phyloP scores from a whole-genome alignment of 805 yeast genomes.

The Ogataea wickerhamii region DNA sequence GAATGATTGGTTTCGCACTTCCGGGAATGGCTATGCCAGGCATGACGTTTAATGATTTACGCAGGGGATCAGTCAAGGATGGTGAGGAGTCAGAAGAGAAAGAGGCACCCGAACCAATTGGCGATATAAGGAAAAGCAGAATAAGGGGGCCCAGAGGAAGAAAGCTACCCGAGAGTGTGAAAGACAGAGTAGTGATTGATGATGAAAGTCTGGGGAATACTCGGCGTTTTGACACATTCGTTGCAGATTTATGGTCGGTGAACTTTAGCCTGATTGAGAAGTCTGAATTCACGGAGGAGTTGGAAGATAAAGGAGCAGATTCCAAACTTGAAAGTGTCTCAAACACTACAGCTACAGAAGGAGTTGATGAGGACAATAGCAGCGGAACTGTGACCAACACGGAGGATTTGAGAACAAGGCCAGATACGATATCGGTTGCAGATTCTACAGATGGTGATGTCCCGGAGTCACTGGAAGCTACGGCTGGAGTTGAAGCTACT shows the following conservation, averaged over 20 bases:
- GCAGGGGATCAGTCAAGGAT: constrained; percentile 12
- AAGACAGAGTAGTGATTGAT: constrained; percentile 37
- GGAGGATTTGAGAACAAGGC: too few relatives aligned
- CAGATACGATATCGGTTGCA: too few relatives aligned
- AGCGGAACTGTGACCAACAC: too few relatives aligned
- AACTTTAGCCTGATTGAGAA: constrained; percentile 10
- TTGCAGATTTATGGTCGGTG: constrained; percentile 38
- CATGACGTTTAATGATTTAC: constrained; percentile 30
- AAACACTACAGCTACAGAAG: too few relatives aligned
- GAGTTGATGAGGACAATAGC: too few relatives aligned
- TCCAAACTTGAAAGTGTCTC: too few relatives aligned
- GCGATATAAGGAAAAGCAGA: constrained; percentile 46
- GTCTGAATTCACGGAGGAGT: too few relatives aligned
- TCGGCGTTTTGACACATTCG: constrained; percentile 32
- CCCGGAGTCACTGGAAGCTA: too few relatives aligned
- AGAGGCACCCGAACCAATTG: constrained; percentile 11
- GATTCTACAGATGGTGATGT: too few relatives aligned
- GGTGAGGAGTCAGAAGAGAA: constrained; percentile 3
- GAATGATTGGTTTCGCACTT: constrained; percentile 48
- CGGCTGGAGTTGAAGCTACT: too few relatives aligned
- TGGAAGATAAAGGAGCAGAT: too few relatives aligned
- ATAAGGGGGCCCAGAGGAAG: constrained; percentile 75
- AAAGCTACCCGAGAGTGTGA: constrained; percentile 57
- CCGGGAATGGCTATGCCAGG: constrained; percentile 58
- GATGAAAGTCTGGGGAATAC: constrained; percentile 29